Evolutionary conservation across 306 rosid species (phyloP), one percentile per base, ranked within the genome.

Genomic region (Cicer chorassanicum): DNA sequence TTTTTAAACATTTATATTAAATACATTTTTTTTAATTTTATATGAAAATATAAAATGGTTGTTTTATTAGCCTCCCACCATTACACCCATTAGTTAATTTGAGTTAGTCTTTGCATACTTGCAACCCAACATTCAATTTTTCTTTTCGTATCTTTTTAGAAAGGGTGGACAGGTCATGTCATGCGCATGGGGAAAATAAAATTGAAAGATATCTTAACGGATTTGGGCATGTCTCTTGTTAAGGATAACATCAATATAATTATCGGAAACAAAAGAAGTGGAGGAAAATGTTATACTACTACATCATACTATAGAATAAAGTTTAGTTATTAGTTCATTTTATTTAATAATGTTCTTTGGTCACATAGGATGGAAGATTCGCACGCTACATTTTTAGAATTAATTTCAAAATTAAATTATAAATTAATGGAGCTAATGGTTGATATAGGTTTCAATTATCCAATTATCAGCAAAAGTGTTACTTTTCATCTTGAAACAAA

Each of bases 231-330:
- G 78, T 38, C 53, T 21, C 63, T 44, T 56, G 39, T 65, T 45
- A 65, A 41, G 69, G 65, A 72, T 65, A 55, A 72, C 68, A 65
- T 44, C 9, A 54, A 64, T 72, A 44, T 72, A 72, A 34, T 63
- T 13, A 72, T 14, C 18, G 61, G 44, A 41, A 78, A 51, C 66
- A 62, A 63, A 63, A 13, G 16, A 54, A 79, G 44, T 44, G 69
- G 68, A 41, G 8, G 48, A 54, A 53, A 74, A 59, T 62, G 63
- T 72, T 46, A 14, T 40, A 16, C 45, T 41, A 51, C 57, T 76
- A 66, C 38, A 44, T 60, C 46, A 66, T 12, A 42, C 38, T 67
- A 67, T 16, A 29, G 46, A 59, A 49, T 78, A 42, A 67, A 53
- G 49, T 77, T 59, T 42, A n/a, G 6, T 49, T 59, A 53, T 19